These are phyloP conservation scores for Plasmodium knowlesi DNA, from an alignment of 169 alveolate genomes.

Conservation along the genomic window DNA sequence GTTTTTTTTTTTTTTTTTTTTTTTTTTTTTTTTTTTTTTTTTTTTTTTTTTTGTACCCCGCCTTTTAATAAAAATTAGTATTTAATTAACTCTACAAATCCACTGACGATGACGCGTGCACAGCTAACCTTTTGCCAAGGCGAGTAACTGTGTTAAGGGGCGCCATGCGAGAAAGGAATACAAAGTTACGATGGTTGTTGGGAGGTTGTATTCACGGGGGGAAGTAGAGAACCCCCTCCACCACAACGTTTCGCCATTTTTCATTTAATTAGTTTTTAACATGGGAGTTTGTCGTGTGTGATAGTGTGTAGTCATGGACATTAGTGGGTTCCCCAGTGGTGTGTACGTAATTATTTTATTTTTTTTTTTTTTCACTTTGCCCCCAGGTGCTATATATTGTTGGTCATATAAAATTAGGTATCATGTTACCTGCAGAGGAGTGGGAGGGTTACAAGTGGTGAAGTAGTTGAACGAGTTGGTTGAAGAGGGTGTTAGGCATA, in stretches of 20 bases:
- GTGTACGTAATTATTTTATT: background rate
- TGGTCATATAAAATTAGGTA: slow-evolving; percentile 55
- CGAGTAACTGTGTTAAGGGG: background rate
- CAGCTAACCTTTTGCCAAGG: background rate
- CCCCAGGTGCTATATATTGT: background rate
- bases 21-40: background rate
- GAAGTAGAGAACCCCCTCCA: background rate
- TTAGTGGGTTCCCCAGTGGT: background rate
- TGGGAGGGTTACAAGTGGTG: background rate
- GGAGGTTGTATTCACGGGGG: background rate
- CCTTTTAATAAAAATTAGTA: slow-evolving; percentile 5
- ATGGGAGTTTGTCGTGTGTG: background rate
- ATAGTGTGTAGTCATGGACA: too few relatives aligned
- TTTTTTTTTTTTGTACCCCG: background rate
- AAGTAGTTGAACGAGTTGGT: background rate
- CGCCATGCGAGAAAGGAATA: background rate
- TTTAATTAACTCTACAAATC: background rate
- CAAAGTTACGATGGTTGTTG: background rate
- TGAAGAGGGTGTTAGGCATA: too few relatives aligned
- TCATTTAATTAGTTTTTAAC: background rate
- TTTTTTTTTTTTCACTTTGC: background rate
- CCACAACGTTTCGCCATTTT: background rate
- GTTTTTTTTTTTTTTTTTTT: background rate
- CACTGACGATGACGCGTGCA: background rate
- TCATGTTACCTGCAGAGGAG: slow-evolving; percentile 48